phyloP scores from a whole-genome alignment of 352 stramenopile species.

The Pythium utonaiense region DNA sequence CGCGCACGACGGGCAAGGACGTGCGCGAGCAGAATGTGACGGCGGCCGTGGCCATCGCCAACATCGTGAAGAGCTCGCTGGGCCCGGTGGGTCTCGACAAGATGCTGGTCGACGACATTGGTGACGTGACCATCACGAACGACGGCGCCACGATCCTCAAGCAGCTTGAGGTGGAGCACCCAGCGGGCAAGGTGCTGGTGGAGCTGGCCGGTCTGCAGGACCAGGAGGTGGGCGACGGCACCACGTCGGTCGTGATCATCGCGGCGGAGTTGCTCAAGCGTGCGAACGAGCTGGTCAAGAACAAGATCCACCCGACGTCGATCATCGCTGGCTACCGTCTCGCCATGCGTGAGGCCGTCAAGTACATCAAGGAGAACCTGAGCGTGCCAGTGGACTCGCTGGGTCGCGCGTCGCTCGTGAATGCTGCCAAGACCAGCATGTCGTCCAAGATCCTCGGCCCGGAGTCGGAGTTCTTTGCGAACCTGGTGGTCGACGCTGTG shows the following conservation, averaged over 20 bases:
- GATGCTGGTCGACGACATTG: constrained; percentile 97
- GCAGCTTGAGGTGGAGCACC: constrained; percentile 99
- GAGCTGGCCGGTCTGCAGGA: constrained; percentile 98
- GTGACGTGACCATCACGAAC: constrained; percentile 99
- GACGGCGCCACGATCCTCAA: constrained; percentile 99
- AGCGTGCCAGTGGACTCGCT: constrained; percentile 94
- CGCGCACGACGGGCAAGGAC: constrained; percentile 90
- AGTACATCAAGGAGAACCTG: constrained; percentile 99
- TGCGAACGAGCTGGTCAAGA: constrained; percentile 97
- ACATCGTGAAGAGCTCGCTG: constrained; percentile 99
- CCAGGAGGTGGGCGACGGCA: constrained; percentile 99
- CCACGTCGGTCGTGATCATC: constrained; percentile 99
- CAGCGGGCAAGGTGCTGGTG: constrained; percentile 97
- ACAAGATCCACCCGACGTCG: constrained; percentile 98
- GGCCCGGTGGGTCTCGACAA: constrained; percentile 99
- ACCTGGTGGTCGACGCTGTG: constrained; percentile 97
- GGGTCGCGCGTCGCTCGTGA: constrained; percentile 94
- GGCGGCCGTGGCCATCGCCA: constrained; percentile 97
- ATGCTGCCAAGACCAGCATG: constrained; percentile 98
- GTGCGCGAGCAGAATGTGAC: constrained; percentile 96
- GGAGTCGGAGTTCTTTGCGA: constrained; percentile 96
- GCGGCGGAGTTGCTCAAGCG: constrained; percentile 94
- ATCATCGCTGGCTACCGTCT: constrained; percentile 99
- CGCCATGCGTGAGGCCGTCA: constrained; percentile 98
- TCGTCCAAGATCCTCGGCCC: constrained; percentile 99